Evolutionary conservation across 306 rosid species (phyloP).

Genomic region (Sicyos baderoa): DNA sequence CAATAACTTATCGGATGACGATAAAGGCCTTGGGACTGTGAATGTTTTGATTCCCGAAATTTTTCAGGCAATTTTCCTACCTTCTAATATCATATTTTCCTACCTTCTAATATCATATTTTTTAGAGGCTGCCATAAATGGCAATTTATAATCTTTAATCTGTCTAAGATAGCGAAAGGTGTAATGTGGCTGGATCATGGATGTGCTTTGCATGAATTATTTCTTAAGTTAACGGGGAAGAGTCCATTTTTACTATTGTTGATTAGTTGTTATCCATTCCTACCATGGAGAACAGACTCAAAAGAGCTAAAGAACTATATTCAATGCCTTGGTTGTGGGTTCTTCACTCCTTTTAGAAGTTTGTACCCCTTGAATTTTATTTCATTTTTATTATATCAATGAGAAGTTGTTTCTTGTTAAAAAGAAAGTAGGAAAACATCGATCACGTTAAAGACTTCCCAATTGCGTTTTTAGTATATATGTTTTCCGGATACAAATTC

Average conservation of each 20-base stretch:
- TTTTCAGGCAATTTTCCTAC: conserved; percentile 58
- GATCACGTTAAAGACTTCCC: conserved; percentile 1
- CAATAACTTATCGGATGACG: conserved; percentile 35
- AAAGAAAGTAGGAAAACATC: neutral
- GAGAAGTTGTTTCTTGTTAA: no score
- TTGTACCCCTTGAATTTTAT: no score
- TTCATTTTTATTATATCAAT: no score
- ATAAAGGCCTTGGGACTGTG: conserved; percentile 39
- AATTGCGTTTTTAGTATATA: neutral
- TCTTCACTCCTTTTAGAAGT: no score
- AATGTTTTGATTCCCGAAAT: conserved; percentile 89
- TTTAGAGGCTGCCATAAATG: neutral
- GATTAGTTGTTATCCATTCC: neutral
- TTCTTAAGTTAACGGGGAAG: neutral
- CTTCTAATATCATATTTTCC: conserved; percentile 11
- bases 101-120: conserved; percentile 10
- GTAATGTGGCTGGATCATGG: conserved; percentile 2
- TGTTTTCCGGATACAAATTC: neutral
- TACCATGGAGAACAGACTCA: neutral
- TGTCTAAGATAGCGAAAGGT: neutral
- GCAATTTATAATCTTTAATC: neutral
- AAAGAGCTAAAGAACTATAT: conserved; percentile 8
- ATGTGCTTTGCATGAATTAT: neutral
- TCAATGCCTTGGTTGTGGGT: no score
- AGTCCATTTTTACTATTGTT: neutral